Percentiles rank a stretch among this genome's conserved stretches.
phyloP scores from a whole-genome alignment of 2,329 filamentous ascomycete species.

The Keithomyces neogunnii region DNA sequence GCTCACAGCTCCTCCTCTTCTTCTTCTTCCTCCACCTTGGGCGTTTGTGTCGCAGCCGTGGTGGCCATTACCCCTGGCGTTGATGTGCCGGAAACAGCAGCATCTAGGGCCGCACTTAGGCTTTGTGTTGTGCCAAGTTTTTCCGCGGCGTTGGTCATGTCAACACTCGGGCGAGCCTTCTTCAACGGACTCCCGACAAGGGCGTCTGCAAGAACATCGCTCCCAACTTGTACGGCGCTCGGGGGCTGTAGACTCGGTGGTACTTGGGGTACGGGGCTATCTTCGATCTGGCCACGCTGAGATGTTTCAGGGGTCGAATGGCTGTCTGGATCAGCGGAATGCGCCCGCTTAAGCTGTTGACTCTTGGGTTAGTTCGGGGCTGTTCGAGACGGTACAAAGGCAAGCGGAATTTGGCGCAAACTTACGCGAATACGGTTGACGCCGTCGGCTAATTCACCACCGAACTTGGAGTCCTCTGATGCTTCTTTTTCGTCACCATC shows the following conservation, averaged over 20 bases:
- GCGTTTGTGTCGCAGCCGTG: conserved; percentile 13
- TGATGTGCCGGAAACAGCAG: conserved; percentile 17
- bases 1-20: conserved; percentile 32
- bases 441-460: conserved; percentile 70
- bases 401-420: conserved; percentile 3
- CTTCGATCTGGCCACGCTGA: conserved; percentile 35
- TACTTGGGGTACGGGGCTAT: conserved; percentile 23
- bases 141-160: conserved; percentile 16
- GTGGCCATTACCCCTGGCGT: conserved; percentile 13
- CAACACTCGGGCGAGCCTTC: conserved; percentile 58
- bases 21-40: conserved; percentile 27
- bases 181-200: conserved; percentile 64
- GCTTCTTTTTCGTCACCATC: conserved; percentile 50
- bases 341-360: conserved; percentile 67
- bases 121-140: conserved; percentile 22
- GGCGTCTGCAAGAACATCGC: conserved; percentile 27
- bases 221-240: conserved; percentile 21
- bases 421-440: conserved; percentile 74
- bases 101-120: conserved; percentile 26
- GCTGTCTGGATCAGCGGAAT: conserved; percentile 62
- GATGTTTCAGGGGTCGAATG: conserved; percentile 23
- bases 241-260: conserved; percentile 4
- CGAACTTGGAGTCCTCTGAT: conserved; percentile 63
- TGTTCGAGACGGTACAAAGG: background rate
- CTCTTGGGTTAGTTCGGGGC: conserved; percentile 8